Evolutionary conservation across 768 basidiomycete species (phyloP).

Genomic region (Postia placenta): DNA sequence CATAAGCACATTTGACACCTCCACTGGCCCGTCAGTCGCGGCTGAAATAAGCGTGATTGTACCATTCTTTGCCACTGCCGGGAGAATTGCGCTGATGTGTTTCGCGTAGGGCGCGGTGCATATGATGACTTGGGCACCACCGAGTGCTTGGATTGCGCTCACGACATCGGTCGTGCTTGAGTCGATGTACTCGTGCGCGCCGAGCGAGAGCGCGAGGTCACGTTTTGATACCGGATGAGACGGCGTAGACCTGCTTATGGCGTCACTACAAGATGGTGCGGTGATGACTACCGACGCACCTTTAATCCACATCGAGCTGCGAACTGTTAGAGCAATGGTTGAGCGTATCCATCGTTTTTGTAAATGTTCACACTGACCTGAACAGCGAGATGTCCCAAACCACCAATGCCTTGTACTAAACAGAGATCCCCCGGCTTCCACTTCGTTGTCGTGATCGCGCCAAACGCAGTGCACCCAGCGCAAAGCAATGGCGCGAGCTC

Average conservation of each 20-base stretch:
- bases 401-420: slow-evolving; percentile 31
- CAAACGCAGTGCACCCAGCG: slow-evolving; percentile 31
- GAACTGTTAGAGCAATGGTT: slow-evolving; percentile 3
- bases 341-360: neutral
- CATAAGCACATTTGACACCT: slow-evolving; percentile 7
- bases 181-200: slow-evolving; percentile 33
- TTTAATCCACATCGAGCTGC: slow-evolving; percentile 22
- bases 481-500: slow-evolving; percentile 27
- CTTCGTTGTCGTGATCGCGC: slow-evolving; percentile 22
- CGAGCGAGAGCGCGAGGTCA: slow-evolving; percentile 28
- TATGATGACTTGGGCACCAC: slow-evolving; percentile 33
- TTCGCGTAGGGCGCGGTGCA: slow-evolving; percentile 25
- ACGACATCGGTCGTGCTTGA: slow-evolving; percentile 20
- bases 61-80: slow-evolving; percentile 16
- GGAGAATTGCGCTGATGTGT: slow-evolving; percentile 12
- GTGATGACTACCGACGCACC: neutral
- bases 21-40: slow-evolving; percentile 5
- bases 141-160: slow-evolving; percentile 26
- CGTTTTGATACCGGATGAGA: slow-evolving; percentile 27
- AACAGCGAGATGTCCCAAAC: slow-evolving; percentile 29
- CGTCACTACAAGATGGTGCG: neutral
- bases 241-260: slow-evolving; percentile 20
- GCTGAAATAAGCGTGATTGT: slow-evolving; percentile 9
- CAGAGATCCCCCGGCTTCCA: slow-evolving; percentile 27
- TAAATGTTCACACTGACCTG: slow-evolving; percentile 6